phyloP scores from a whole-genome alignment of 371 early-diverging fungal genomes.

The Apophysomyces ossiformis region DNA sequence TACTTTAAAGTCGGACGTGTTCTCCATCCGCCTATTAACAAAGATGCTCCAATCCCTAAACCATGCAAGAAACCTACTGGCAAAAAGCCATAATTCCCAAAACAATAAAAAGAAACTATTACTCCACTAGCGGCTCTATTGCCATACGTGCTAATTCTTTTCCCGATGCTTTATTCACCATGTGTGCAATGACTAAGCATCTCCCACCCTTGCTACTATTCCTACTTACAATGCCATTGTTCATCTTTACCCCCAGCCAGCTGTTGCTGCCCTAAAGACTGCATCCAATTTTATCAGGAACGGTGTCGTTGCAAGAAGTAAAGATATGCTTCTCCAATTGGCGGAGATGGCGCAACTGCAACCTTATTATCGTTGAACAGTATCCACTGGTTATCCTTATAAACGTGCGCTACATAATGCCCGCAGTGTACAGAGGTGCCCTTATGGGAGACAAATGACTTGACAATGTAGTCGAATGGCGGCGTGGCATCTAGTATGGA shows the following conservation, averaged over 20 bases:
- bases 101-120: too few relatives aligned
- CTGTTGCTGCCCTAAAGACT: background rate
- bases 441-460: constrained; percentile 92
- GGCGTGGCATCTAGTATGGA: constrained; percentile 44
- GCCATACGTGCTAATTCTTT: too few relatives aligned
- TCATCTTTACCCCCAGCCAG: background rate
- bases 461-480: constrained; percentile 72
- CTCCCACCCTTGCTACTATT: background rate
- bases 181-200: background rate
- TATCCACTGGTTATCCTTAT: constrained; percentile 77
- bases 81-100: constrained; percentile 37
- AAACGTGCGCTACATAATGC: constrained; percentile 93
- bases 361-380: constrained; percentile 97
- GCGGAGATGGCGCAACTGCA: constrained; percentile 69
- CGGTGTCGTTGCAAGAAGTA: constrained; percentile 62
- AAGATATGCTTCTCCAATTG: constrained; percentile 75
- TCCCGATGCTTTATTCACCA: too few relatives aligned
- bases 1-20: constrained; percentile 90
- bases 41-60: constrained; percentile 78
- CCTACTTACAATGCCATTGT: background rate
- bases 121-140: background rate
- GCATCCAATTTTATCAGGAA: background rate
- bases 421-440: constrained; percentile 97
- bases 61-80: constrained; percentile 40
- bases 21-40: constrained; percentile 78